These are phyloP conservation scores for Mycena haematopus DNA, from an alignment of 768 basidiomycete species.

Conservation along the genomic window DNA sequence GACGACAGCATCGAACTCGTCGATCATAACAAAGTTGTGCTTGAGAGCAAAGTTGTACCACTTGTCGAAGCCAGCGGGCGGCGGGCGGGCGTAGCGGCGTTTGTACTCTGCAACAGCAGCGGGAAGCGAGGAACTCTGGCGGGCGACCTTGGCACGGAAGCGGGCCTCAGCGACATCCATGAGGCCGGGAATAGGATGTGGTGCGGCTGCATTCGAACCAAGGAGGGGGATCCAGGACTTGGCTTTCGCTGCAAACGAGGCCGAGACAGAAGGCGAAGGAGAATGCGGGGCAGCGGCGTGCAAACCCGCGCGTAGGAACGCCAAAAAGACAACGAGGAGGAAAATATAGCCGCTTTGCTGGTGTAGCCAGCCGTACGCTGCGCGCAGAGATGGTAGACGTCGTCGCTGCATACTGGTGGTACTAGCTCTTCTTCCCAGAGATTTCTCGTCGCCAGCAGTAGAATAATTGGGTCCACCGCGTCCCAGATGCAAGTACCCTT, in stretches of 20 bases:
- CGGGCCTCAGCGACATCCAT: slow-evolving; percentile 84
- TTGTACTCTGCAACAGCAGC: slow-evolving; percentile 86
- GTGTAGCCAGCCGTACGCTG: slow-evolving; percentile 19
- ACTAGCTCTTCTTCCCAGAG: no score
- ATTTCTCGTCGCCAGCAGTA: neutral
- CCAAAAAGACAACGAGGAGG: slow-evolving; percentile 20
- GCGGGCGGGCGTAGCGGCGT: slow-evolving; percentile 74
- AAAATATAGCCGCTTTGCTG: slow-evolving; percentile 23
- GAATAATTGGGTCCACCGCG: no score
- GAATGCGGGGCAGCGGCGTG: slow-evolving; percentile 13
- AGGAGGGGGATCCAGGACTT: slow-evolving; percentile 26
- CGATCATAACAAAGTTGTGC: slow-evolving; percentile 78
- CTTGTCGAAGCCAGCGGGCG: slow-evolving; percentile 89
- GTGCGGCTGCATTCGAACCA: slow-evolving; percentile 21
- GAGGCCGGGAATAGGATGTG: slow-evolving; percentile 84
- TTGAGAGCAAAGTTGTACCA: slow-evolving; percentile 87
- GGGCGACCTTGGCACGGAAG: slow-evolving; percentile 67
- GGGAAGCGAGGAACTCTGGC: slow-evolving; percentile 81
- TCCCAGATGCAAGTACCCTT: neutral
- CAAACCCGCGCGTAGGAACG: slow-evolving; percentile 21
- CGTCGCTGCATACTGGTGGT: no score
- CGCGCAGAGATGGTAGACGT: neutral
- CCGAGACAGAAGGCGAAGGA: neutral
- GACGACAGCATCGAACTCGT: slow-evolving; percentile 87
- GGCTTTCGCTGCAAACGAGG: slow-evolving; percentile 5